Conservation (phyloP, 192 early-diverging fungal species). For the Podila clonocystis region DNA sequence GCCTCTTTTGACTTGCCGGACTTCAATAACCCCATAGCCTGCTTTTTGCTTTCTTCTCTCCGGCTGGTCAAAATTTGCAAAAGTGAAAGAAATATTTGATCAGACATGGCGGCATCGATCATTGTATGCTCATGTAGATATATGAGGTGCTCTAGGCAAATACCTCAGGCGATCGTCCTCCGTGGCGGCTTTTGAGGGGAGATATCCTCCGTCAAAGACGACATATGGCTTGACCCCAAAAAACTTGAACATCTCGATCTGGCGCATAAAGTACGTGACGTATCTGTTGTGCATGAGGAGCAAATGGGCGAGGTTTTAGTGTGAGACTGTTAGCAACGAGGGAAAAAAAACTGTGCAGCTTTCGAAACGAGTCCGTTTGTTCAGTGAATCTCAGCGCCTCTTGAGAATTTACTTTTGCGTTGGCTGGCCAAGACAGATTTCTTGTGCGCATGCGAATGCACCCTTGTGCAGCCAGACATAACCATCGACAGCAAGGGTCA, state of each 20-base stretch:
- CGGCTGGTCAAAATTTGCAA: conserved; percentile 40
- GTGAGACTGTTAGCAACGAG: not conserved
- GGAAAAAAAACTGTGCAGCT: not conserved
- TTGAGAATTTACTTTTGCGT: conserved; percentile 69
- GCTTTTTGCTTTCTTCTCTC: conserved; percentile 65
- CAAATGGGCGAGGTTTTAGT: not conserved
- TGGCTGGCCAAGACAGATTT: conserved; percentile 72
- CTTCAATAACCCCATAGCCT: conserved; percentile 65
- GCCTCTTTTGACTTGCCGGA: conserved; percentile 71
- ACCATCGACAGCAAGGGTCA: conserved; percentile 87
- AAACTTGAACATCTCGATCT: conserved; percentile 77
- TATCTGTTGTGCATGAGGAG: conserved; percentile 63
- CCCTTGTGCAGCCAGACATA: conserved; percentile 97
- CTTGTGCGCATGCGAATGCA: conserved; percentile 85
- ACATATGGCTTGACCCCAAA: conserved; percentile 81
- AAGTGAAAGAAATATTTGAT: not conserved
- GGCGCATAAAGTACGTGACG: conserved; percentile 82
- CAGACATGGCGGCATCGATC: conserved; percentile 1
- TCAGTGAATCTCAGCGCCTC: too few relatives aligned
- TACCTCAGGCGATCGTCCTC: conserved; percentile 71
- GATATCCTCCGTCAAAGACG: conserved; percentile 94
- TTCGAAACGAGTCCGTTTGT: not conserved
- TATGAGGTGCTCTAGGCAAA: not conserved
- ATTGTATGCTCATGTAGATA: not conserved
- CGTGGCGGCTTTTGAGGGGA: conserved; percentile 87